Conservation (phyloP, 805 yeast genomes). For the Monosporozyma solicola region DNA sequence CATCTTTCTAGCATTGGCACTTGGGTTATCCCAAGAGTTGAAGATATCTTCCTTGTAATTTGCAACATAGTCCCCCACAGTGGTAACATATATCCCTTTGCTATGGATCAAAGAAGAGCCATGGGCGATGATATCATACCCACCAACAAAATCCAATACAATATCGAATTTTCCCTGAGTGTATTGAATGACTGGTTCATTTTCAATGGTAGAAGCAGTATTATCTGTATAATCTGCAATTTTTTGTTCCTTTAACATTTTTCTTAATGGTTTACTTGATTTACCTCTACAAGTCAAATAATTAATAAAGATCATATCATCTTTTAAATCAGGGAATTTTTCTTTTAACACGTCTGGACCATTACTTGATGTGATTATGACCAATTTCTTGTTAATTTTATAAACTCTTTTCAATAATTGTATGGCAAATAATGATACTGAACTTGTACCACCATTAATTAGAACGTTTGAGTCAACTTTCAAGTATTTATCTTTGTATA, state of each 20-base stretch:
- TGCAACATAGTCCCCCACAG: conserved; percentile 52
- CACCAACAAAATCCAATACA: conserved; percentile 65
- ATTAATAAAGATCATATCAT: conserved; percentile 32
- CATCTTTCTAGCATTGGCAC: conserved; percentile 30
- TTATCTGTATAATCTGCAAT: conserved; percentile 7
- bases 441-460: conserved; percentile 71
- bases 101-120: conserved; percentile 36
- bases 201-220: conserved; percentile 22
- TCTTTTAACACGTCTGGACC: conserved; percentile 37
- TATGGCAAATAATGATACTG: conserved; percentile 56
- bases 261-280: conserved; percentile 24
- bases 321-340: conserved; percentile 32
- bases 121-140: conserved; percentile 41
- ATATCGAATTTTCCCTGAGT: conserved; percentile 48
- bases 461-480: conserved; percentile 43
- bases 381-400: conserved; percentile 40
- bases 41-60: conserved; percentile 33
- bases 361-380: conserved; percentile 47
- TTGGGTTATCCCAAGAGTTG: conserved; percentile 31
- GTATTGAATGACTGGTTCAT: conserved; percentile 20
- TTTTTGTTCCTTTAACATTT: conserved; percentile 28
- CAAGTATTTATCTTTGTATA: conserved; percentile 19
- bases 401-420: conserved; percentile 49
- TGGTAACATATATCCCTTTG: conserved; percentile 47
- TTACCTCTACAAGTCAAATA: conserved; percentile 28